Percentiles rank a stretch among this genome's conserved stretches.
These are phyloP conservation scores for Raddia guianensis DNA, from an alignment of 176 grass and related monocot genomes.

Conservation along the genomic window DNA sequence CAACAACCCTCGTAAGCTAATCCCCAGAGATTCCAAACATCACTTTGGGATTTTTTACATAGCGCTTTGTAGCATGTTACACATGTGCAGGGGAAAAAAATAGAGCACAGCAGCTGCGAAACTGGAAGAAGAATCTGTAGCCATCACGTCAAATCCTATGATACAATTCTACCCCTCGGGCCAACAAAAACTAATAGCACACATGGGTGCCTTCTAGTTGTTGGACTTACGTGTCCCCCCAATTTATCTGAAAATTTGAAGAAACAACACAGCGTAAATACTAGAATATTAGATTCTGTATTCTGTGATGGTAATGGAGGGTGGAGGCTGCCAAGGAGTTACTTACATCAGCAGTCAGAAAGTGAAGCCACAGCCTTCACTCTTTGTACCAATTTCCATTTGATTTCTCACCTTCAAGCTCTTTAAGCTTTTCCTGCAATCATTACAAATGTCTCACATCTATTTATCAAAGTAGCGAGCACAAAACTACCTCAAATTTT, in stretches of 20 bases:
- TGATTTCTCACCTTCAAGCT: constrained; percentile 54
- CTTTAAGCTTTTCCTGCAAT: constrained; percentile 66
- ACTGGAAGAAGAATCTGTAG: constrained; percentile 52
- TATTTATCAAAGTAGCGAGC: constrained; percentile 3
- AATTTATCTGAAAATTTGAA: constrained; percentile 50
- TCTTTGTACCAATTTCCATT: constrained; percentile 49
- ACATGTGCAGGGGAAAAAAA: neutral
- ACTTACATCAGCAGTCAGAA: constrained; percentile 67
- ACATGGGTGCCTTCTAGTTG: constrained; percentile 42
- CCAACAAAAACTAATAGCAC: constrained; percentile 54
- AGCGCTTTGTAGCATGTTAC: constrained; percentile 35
- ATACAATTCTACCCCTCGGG: constrained; percentile 49
- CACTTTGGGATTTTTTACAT: constrained; percentile 38
- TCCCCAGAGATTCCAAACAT: constrained; percentile 49
- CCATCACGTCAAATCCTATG: constrained; percentile 56
- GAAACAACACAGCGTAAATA: neutral
- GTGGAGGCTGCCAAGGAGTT: constrained; percentile 25
- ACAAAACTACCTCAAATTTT: constrained; percentile 18
- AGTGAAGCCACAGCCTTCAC: constrained; percentile 31
- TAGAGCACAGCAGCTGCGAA: constrained; percentile 19
- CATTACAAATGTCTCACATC: constrained; percentile 9
- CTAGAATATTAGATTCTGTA: constrained; percentile 27
- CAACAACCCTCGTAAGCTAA: constrained; percentile 45
- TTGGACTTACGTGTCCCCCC: constrained; percentile 40
- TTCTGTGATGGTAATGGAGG: constrained; percentile 10